These are phyloP conservation scores for Aphanomyces invadans DNA, from an alignment of 352 stramenopile species.

Conservation along the genomic window DNA sequence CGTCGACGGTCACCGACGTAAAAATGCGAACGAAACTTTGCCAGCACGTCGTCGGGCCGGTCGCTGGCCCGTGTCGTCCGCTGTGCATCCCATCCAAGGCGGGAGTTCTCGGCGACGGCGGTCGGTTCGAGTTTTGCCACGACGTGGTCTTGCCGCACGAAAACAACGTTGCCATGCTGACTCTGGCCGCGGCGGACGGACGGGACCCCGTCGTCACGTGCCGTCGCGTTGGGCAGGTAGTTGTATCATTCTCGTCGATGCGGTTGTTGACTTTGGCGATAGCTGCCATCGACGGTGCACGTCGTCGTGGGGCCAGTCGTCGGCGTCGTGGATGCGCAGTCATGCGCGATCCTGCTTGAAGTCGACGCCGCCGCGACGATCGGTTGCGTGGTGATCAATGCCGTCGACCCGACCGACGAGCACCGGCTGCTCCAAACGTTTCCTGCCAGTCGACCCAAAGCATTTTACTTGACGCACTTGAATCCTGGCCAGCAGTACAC, in stretches of 20 bases:
- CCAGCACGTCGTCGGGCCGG: constrained; percentile 39
- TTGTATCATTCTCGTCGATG: constrained; percentile 25
- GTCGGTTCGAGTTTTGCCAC: constrained; percentile 47
- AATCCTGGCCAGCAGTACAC: constrained; percentile 48
- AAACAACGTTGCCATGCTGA: constrained; percentile 29
- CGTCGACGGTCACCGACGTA: constrained; percentile 37
- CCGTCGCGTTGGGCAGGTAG: constrained; percentile 16
- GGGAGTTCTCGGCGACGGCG: constrained; percentile 30
- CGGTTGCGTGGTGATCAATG: constrained; percentile 43
- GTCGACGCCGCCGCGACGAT: constrained; percentile 48
- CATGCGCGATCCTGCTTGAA: constrained; percentile 55
- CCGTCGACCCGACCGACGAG: constrained; percentile 35
- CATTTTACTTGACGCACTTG: constrained; percentile 62
- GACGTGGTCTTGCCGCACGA: constrained; percentile 26
- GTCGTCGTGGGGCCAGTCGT: constrained; percentile 63
- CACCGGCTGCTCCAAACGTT: constrained; percentile 48
- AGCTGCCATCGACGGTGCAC: constrained; percentile 24
- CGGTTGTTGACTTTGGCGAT: constrained; percentile 19
- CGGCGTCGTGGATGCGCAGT: constrained; percentile 52
- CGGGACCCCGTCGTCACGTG: neutral
- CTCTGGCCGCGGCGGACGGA: constrained; percentile 24
- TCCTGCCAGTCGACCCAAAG: constrained; percentile 34
- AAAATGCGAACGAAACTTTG: constrained; percentile 38
- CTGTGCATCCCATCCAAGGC: constrained; percentile 7
- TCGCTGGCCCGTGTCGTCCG: constrained; percentile 23